Conservation (phyloP, 169 alveolate species). For the Cyclospora cayetanensis region DNA sequence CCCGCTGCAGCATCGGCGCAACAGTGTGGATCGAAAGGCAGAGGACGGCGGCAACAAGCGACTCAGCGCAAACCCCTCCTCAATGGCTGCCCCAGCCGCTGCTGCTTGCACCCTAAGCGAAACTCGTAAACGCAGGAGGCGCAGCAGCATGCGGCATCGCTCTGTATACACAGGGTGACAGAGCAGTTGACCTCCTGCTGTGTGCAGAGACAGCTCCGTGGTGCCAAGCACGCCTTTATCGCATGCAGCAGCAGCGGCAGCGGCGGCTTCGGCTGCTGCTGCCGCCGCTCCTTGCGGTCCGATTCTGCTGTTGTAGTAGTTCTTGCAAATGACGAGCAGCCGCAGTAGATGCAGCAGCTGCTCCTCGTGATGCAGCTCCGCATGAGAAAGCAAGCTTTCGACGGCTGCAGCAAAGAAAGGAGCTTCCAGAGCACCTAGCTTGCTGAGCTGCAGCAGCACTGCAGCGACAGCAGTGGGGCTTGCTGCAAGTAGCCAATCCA, state of each 20-base stretch:
- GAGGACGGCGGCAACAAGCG: slow-evolving; percentile 23
- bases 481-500: slow-evolving; percentile 56
- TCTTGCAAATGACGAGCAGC: slow-evolving; percentile 12
- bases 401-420: slow-evolving; percentile 9
- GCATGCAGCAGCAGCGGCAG: neutral
- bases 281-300: slow-evolving; percentile 18
- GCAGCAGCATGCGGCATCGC: slow-evolving; percentile 45
- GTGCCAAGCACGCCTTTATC: neutral
- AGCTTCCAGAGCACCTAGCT: neutral
- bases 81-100: slow-evolving; percentile 51
- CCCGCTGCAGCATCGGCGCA: slow-evolving; percentile 61
- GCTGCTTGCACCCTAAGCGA: slow-evolving; percentile 7
- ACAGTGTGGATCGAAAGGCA: neutral
- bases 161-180: slow-evolving; percentile 60
- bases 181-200: neutral
- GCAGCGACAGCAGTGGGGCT: slow-evolving; percentile 57
- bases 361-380: neutral
- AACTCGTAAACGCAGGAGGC: slow-evolving; percentile 63
- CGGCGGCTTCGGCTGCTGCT: neutral
- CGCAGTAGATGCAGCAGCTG: slow-evolving; percentile 46
- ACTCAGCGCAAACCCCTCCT: slow-evolving; percentile 1
- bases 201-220: neutral
- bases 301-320: slow-evolving; percentile 1
- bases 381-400: neutral
- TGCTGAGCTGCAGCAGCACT: slow-evolving; percentile 56